phyloP scores from a whole-genome alignment of 805 yeast species.

The Ogataea saltuana region DNA sequence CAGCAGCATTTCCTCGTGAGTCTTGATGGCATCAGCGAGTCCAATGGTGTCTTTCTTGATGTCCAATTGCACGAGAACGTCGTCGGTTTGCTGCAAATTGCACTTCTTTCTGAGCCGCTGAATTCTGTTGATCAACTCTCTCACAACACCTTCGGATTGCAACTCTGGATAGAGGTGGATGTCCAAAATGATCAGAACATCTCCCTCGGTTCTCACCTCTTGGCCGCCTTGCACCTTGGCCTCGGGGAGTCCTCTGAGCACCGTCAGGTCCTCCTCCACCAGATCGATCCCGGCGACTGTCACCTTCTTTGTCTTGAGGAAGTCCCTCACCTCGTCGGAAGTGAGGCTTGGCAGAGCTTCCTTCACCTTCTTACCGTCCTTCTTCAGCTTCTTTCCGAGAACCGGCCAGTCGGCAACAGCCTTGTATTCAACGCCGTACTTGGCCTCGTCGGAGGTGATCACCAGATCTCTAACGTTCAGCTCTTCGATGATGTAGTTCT shows the following conservation, averaged over 20 bases:
- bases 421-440: slow-evolving; percentile 87
- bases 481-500: slow-evolving; percentile 83
- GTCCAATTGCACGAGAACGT: slow-evolving; percentile 81
- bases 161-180: slow-evolving; percentile 84
- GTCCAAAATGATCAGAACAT: slow-evolving; percentile 87
- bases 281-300: slow-evolving; percentile 88
- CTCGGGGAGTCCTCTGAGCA: slow-evolving; percentile 84
- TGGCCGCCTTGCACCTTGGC: slow-evolving; percentile 63
- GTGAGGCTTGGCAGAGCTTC: slow-evolving; percentile 84
- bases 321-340: slow-evolving; percentile 79
- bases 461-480: slow-evolving; percentile 86
- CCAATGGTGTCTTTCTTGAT: slow-evolving; percentile 69
- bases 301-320: slow-evolving; percentile 69
- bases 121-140: slow-evolving; percentile 95
- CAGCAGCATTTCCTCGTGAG: slow-evolving; percentile 65
- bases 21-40: slow-evolving; percentile 58
- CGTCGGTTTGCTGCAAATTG: slow-evolving; percentile 93
- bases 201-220: slow-evolving; percentile 85
- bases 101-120: slow-evolving; percentile 97
- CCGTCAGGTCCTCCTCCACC: slow-evolving; percentile 84
- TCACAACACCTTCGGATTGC: slow-evolving; percentile 91
- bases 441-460: slow-evolving; percentile 86
- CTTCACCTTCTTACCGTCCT: slow-evolving; percentile 91
- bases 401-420: slow-evolving; percentile 99
- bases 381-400: slow-evolving; percentile 94